A percentile compares a stretch with the other conserved stretches of the same genome.
These are phyloP conservation scores for Xylaria sp. DNA, from an alignment of 2,329 filamentous ascomycete species.

Conservation along the genomic window DNA sequence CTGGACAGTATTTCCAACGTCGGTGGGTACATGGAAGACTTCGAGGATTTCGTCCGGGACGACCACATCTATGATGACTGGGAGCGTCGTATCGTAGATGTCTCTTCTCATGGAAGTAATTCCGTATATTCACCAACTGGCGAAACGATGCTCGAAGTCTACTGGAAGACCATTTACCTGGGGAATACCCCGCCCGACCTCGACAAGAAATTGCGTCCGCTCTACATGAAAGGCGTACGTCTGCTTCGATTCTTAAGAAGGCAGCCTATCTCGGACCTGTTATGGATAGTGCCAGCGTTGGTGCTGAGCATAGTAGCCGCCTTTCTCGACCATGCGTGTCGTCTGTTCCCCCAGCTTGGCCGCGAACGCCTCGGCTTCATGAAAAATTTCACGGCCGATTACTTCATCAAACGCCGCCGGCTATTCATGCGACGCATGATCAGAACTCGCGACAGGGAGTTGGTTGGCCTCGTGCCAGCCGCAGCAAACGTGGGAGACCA, in stretches of 20 bases:
- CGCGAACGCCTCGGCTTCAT: not conserved
- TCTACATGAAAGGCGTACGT: not conserved
- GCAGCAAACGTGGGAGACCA: constrained; percentile 1
- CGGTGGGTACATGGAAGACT: not conserved
- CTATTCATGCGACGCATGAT: not conserved
- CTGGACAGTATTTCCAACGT: constrained; percentile 2
- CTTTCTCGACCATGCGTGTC: constrained; percentile 2
- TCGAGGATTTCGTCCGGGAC: not conserved
- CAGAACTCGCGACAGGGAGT: not conserved
- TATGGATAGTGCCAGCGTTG: not conserved
- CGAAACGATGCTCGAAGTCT: not conserved
- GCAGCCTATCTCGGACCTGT: not conserved
- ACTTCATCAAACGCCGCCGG: constrained; percentile 3
- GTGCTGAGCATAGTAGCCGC: not conserved
- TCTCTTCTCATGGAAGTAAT: not conserved
- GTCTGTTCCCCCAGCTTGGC: not conserved
- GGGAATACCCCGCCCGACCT: not conserved
- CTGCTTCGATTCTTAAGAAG: not conserved
- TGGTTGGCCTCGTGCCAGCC: not conserved
- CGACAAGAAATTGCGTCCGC: not conserved
- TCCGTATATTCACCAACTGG: not conserved
- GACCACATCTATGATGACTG: not conserved
- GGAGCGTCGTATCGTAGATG: not conserved
- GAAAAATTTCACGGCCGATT: not conserved
- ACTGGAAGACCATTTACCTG: not conserved